Evolutionary conservation across 208 protist genomes (phyloP), one percentile per base, ranked within the genome.

Genomic region (Perkinsela sp.): DNA sequence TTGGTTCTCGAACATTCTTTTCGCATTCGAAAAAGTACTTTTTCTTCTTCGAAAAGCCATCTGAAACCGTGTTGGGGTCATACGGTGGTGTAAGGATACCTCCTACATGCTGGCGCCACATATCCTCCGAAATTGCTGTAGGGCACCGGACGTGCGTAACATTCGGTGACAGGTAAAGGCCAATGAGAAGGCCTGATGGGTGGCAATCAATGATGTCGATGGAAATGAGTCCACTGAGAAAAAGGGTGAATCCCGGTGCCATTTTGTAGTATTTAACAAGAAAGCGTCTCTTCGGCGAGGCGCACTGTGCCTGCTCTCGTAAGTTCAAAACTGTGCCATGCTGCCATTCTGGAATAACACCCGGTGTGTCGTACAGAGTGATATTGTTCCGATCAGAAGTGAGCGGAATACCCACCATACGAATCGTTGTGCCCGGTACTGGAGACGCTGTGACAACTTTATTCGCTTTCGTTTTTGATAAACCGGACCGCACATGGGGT

Each of bases 151-250:
- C 85, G 70, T 82, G 85, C 48, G 78, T 76, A 30, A 82, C 80
- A 72, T 92, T 92, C 29, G 85, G 79, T 0, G 87, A 90, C 1
- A 85, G 88, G 79, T 92, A 92, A 2, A 89, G 77, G 72, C 89
- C 79, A 69, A 92, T 87, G 28, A 92, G 78, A 28, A 89, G 67
- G 32, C 83, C 83, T 1, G 77, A 76, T 30, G 79, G 69, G 15
- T 82, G 79, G 2, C 87, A 84, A 57, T 83, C 82, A 6, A 92
- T 78, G 2, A 92, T 76, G 73, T 90, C 85, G 66, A 92, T 77
- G 28, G 81, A 83, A 29, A 83, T 83, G n/a, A 90, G 73, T 2
- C 87, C 87, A 22, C 83, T 78, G 16, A 92, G 72, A 40, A 89
- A 78, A n/a, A 92, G 72, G 0, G 87, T 89, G 72, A 90, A 81